phyloP scores from a whole-genome alignment of 176 grass and related monocot genomes.

The Paspalum vaginatum region DNA sequence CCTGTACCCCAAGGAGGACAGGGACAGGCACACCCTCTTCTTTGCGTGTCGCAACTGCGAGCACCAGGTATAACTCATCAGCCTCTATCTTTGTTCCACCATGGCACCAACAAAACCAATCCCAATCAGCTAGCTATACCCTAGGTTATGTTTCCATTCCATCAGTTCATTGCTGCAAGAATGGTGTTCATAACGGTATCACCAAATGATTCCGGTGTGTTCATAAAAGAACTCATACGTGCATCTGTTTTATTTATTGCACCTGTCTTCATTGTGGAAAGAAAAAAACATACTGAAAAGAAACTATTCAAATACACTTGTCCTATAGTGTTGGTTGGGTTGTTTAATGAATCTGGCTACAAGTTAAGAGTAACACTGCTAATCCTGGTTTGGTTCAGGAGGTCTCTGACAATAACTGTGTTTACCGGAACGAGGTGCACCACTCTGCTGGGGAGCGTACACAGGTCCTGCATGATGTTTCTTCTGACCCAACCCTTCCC shows the following conservation, averaged over 20 bases:
- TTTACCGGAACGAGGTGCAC: conserved; percentile 61
- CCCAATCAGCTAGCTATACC: not conserved
- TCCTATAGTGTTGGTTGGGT: not conserved
- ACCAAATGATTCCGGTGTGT: no score
- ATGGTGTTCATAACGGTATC: not conserved
- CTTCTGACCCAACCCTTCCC: conserved; percentile 60
- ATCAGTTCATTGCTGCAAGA: not conserved
- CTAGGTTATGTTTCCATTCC: not conserved
- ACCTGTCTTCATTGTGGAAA: no score
- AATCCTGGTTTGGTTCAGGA: conserved; percentile 38
- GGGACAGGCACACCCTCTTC: conserved; percentile 46
- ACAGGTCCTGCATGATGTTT: conserved; percentile 60
- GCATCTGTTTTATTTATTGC: no score
- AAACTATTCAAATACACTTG: not conserved
- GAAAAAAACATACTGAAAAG: not conserved
- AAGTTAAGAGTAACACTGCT: not conserved
- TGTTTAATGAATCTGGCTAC: not conserved
- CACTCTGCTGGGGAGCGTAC: conserved; percentile 56
- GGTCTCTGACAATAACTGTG: conserved; percentile 51
- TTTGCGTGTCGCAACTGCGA: conserved; percentile 80
- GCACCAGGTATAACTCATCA: conserved; percentile 52
- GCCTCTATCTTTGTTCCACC: not conserved
- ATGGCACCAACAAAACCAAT: not conserved
- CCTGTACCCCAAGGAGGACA: conserved; percentile 75
- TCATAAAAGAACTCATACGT: no score